These are phyloP conservation scores for Trypanosoma lewisi DNA, from an alignment of 208 protist genomes.

Conservation along the genomic window DNA sequence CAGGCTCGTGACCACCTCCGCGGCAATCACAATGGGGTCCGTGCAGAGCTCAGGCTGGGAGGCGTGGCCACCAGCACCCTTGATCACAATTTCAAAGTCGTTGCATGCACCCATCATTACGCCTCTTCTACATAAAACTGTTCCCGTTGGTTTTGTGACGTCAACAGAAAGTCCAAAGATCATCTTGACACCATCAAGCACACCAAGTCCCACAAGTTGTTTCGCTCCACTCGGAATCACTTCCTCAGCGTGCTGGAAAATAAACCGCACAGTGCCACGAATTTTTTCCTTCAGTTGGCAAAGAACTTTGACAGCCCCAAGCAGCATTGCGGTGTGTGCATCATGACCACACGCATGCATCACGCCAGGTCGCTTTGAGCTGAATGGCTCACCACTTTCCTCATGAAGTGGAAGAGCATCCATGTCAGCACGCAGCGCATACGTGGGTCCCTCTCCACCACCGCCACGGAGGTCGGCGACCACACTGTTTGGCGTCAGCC, in stretches of 20 bases:
- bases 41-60: constrained; percentile 64
- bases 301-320: constrained; percentile 62
- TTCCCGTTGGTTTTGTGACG: constrained; percentile 29
- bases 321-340: constrained; percentile 69
- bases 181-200: constrained; percentile 42
- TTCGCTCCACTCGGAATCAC: constrained; percentile 53
- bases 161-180: constrained; percentile 55
- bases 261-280: constrained; percentile 62
- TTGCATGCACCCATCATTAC: constrained; percentile 51
- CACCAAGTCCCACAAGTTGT: constrained; percentile 43
- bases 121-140: constrained; percentile 26
- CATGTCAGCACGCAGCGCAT: constrained; percentile 66
- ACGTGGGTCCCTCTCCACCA: constrained; percentile 47
- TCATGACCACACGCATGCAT: constrained; percentile 80
- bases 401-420: constrained; percentile 69
- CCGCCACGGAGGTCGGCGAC: constrained; percentile 54
- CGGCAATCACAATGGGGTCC: constrained; percentile 63
- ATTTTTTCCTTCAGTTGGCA: constrained; percentile 46
- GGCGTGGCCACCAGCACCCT: constrained; percentile 62
- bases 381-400: constrained; percentile 62
- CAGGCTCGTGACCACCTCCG: constrained; percentile 50
- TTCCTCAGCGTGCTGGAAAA: constrained; percentile 79
- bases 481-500: constrained; percentile 41
- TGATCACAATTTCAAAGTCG: constrained; percentile 71
- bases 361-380: constrained; percentile 46